phyloP scores from a whole-genome alignment of 176 grass and related monocot genomes.

The Metroxylon sagu region DNA sequence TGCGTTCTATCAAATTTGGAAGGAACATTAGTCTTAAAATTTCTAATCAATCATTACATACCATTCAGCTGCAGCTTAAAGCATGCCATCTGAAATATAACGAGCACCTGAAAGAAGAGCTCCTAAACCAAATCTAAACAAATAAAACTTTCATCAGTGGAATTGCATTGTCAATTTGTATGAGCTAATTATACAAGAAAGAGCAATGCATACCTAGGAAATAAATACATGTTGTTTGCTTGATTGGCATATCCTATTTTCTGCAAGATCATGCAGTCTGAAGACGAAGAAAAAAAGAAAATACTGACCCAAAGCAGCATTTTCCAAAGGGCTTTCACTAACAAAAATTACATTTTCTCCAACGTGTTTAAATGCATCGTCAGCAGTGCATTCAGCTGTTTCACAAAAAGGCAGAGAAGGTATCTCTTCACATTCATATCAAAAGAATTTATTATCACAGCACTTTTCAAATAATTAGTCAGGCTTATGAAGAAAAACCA shows the following conservation, averaged over 20 bases:
- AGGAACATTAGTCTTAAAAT: not conserved
- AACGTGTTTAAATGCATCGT: conserved; percentile 81
- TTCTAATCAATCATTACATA: conserved; percentile 28
- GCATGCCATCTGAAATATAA: conserved; percentile 88
- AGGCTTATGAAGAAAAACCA: conserved; percentile 33
- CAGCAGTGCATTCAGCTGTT: conserved; percentile 89
- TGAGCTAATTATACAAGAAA: not conserved
- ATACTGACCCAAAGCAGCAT: conserved; percentile 66
- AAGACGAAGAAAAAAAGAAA: conserved; percentile 18
- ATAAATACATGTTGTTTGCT: conserved; percentile 99
- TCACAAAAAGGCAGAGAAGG: conserved; percentile 19
- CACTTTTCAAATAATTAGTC: not conserved
- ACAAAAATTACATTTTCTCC: conserved; percentile 89
- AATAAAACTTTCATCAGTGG: conserved; percentile 20
- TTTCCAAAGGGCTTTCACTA: conserved; percentile 83
- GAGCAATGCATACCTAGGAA: conserved; percentile 74
- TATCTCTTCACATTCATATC: no score
- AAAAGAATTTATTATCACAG: no score
- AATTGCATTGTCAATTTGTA: conserved; percentile 3
- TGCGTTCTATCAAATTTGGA: no score
- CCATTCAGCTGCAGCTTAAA: conserved; percentile 90
- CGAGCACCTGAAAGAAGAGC: conserved; percentile 88
- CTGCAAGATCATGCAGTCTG: not conserved
- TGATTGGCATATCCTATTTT: conserved; percentile 59
- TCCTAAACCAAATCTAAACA: conserved; percentile 85